These are phyloP conservation scores for Penicillium desertorum DNA, from an alignment of 495 filamentous ascomycete genomes.

Conservation along the genomic window DNA sequence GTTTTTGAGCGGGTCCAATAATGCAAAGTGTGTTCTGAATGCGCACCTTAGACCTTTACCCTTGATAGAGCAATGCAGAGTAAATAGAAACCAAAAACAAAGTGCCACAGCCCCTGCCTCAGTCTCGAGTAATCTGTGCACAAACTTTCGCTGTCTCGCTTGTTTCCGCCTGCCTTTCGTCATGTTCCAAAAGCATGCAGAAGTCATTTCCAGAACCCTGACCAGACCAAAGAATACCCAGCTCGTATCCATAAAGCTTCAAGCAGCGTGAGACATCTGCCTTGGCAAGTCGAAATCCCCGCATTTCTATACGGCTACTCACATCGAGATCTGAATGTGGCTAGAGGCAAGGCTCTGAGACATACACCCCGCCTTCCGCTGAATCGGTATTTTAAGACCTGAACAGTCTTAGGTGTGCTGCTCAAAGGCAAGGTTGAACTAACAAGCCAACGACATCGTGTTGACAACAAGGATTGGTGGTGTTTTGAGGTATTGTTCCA, in stretches of 20 bases:
- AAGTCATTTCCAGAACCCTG: neutral
- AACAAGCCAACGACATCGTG: conserved; percentile 11
- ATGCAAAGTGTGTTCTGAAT: neutral
- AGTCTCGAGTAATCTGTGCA: neutral
- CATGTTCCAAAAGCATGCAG: conserved; percentile 3
- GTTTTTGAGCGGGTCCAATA: too few species aligned
- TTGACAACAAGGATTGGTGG: conserved; percentile 15
- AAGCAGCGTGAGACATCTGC: conserved; percentile 15
- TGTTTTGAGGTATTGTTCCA: conserved; percentile 24
- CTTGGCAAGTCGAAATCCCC: conserved; percentile 10
- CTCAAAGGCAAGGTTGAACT: conserved; percentile 9
- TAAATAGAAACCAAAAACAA: neutral
- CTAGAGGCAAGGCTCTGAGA: conserved; percentile 17
- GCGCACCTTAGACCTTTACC: neutral
- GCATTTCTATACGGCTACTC: conserved; percentile 10
- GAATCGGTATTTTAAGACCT: neutral
- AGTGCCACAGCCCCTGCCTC: neutral
- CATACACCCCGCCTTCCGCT: conserved; percentile 10
- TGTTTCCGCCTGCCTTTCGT: neutral
- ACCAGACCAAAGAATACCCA: neutral
- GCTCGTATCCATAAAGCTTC: neutral
- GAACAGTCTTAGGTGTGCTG: neutral
- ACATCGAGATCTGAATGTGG: conserved; percentile 3
- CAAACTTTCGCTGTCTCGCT: neutral
- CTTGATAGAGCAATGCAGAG: neutral